A percentile compares a stretch with the other conserved stretches of the same genome.
These are phyloP conservation scores for Mycena alexandri DNA, from an alignment of 768 basidiomycete genomes.

Conservation along the genomic window DNA sequence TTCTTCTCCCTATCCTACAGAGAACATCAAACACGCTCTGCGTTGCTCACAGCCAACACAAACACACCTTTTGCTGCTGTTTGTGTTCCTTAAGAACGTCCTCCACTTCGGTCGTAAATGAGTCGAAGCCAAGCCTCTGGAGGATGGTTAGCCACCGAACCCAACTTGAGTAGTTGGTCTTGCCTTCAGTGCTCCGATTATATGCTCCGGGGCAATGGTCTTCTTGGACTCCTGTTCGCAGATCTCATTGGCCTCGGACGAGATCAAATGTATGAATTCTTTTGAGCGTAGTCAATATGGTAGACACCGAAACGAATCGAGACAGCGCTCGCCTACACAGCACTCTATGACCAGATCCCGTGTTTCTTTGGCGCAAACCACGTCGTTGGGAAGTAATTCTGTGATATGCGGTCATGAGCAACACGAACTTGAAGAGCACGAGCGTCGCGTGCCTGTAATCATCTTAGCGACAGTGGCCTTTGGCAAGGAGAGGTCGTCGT, in stretches of 20 bases:
- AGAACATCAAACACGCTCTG: conserved; percentile 22
- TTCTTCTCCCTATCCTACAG: conserved; percentile 91
- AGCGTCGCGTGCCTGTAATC: conserved; percentile 77
- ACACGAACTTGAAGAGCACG: conserved; percentile 15
- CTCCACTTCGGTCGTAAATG: conserved; percentile 90
- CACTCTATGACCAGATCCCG: conserved; percentile 98
- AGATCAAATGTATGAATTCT: conserved; percentile 99
- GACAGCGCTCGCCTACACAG: conserved; percentile 91
- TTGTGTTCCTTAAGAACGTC: conserved; percentile 97
- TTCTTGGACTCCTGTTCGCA: conserved; percentile 99
- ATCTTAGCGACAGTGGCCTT: conserved; percentile 99
- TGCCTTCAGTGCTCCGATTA: conserved; percentile 91
- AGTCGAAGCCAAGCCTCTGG: conserved; percentile 93
- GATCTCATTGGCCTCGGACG: conserved; percentile 97
- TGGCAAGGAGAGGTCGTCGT: conserved; percentile 94
- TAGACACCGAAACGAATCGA: neutral
- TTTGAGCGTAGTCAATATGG: conserved; percentile 28
- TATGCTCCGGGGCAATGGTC: conserved; percentile 98
- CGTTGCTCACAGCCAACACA: conserved; percentile 46
- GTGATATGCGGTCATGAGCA: conserved; percentile 29
- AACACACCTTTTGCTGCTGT: conserved; percentile 88
- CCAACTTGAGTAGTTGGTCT: conserved; percentile 31
- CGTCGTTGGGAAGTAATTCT: conserved; percentile 92
- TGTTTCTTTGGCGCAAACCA: conserved; percentile 94
- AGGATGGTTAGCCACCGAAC: conserved; percentile 20